Percentiles rank a stretch among this genome's conserved stretches.
Conservation (phyloP, 1,284 basidiomycete species). For the Malassezia psittaci region DNA sequence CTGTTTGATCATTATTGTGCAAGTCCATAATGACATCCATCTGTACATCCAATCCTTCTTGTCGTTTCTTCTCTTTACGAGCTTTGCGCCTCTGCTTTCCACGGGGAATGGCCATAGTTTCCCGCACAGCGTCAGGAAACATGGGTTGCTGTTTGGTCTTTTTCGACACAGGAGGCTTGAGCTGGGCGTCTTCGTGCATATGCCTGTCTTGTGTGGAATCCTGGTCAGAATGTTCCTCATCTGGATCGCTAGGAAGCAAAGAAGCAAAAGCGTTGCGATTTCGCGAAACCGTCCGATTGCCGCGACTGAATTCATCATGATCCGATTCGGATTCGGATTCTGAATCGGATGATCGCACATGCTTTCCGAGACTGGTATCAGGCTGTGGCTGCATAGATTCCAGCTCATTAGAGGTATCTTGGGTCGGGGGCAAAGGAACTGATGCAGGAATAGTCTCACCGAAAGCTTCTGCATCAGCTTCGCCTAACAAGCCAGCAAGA, state of each 20-base stretch:
- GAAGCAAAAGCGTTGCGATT: neutral
- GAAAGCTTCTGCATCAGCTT: constrained; percentile 42
- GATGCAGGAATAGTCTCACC: constrained; percentile 18
- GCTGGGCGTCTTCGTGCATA: neutral
- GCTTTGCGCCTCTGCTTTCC: constrained; percentile 16
- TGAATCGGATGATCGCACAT: constrained; percentile 47
- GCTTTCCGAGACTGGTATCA: constrained; percentile 17
- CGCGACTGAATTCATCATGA: neutral
- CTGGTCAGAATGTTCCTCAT: neutral
- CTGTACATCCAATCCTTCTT: neutral
- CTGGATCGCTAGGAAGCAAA: neutral
- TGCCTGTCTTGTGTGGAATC: neutral
- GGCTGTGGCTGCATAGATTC: constrained; percentile 1
- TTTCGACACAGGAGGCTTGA: neutral
- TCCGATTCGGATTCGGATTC: constrained; percentile 42
- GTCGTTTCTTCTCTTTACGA: constrained; percentile 19
- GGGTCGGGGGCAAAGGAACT: neutral
- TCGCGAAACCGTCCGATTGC: neutral
- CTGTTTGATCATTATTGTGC: neutral
- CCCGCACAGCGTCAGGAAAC: constrained; percentile 8
- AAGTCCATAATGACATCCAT: constrained; percentile 16
- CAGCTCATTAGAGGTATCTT: neutral
- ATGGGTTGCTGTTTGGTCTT: neutral
- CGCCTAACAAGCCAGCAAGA: constrained; percentile 39
- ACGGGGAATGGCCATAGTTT: constrained; percentile 9